Conservation (phyloP, 768 basidiomycete species). For the Pholiota microspora region DNA sequence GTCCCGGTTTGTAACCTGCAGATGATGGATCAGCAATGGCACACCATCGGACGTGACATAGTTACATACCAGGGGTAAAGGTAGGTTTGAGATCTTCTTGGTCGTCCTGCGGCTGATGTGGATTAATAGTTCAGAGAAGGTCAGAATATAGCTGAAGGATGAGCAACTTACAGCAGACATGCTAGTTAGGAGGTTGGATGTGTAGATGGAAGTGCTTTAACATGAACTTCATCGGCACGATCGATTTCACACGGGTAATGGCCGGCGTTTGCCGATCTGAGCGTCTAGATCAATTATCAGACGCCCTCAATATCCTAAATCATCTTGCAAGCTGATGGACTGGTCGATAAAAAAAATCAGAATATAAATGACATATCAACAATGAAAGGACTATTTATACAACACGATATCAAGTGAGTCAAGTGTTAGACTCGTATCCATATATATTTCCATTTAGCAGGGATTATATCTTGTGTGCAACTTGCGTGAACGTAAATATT, state of each 20-base stretch:
- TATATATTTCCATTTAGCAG: slow-evolving; percentile 14
- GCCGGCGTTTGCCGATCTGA: slow-evolving; percentile 2
- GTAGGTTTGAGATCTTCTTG: slow-evolving; percentile 69
- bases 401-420: slow-evolving; percentile 1
- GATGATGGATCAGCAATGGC: slow-evolving; percentile 9
- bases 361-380: not conserved
- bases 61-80: slow-evolving; percentile 54
- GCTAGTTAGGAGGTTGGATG: slow-evolving; percentile 21
- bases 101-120: slow-evolving; percentile 49
- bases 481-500: not conserved
- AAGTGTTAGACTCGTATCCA: slow-evolving; percentile 12
- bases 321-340: too few species aligned
- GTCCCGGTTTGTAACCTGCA: slow-evolving; percentile 72
- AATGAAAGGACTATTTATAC: slow-evolving; percentile 2
- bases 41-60: slow-evolving; percentile 17
- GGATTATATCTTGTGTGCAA: not conserved
- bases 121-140: too few species aligned
- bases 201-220: slow-evolving; percentile 19
- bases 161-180: slow-evolving; percentile 62
- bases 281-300: not conserved
- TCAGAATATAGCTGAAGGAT: too few species aligned
- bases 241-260: slow-evolving; percentile 72
- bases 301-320: too few species aligned
- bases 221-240: slow-evolving; percentile 27
- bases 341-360: not conserved